These are phyloP conservation scores for Excoecaria cochinchinensis DNA, from an alignment of 345 rosid genomes.

Conservation along the genomic window DNA sequence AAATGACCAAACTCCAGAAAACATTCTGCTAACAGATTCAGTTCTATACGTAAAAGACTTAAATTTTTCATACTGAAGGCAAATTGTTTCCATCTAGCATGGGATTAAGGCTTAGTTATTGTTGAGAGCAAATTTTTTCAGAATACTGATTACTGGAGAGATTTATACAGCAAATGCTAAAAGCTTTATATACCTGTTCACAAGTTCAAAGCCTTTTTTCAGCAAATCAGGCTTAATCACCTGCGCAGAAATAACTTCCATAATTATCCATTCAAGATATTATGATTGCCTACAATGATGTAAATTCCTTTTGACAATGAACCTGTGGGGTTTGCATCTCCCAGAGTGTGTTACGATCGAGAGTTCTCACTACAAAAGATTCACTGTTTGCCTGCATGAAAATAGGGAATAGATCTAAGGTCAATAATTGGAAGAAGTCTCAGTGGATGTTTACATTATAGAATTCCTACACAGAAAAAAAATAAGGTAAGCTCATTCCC, in stretches of 20 bases:
- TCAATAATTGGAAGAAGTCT: not conserved
- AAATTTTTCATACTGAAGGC: too few species aligned
- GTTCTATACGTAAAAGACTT: not conserved
- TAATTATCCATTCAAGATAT: conserved; percentile 8
- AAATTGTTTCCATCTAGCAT: too few species aligned
- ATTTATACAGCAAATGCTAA: not conserved
- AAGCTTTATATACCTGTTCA: conserved; percentile 56
- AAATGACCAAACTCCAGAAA: not conserved
- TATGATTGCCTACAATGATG: not conserved
- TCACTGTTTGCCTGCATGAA: conserved; percentile 61
- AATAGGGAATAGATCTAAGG: conserved; percentile 7
- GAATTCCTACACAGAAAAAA: too few species aligned
- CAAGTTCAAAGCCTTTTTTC: conserved; percentile 79
- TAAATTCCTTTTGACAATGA: conserved; percentile 9
- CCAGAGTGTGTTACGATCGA: conserved; percentile 90
- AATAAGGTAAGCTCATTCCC: too few species aligned
- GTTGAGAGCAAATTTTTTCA: not conserved
- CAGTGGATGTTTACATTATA: not conserved
- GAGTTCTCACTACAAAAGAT: conserved; percentile 79
- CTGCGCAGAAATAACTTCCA: conserved; percentile 33
- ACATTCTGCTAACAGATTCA: not conserved
- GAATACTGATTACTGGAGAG: not conserved
- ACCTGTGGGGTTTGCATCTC: conserved; percentile 99
- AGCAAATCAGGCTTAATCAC: conserved; percentile 81
- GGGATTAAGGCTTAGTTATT: too few species aligned